These are phyloP conservation scores for Coleophoma eucalyptorum DNA, from an alignment of 2,329 filamentous ascomycete species.

Conservation along the genomic window DNA sequence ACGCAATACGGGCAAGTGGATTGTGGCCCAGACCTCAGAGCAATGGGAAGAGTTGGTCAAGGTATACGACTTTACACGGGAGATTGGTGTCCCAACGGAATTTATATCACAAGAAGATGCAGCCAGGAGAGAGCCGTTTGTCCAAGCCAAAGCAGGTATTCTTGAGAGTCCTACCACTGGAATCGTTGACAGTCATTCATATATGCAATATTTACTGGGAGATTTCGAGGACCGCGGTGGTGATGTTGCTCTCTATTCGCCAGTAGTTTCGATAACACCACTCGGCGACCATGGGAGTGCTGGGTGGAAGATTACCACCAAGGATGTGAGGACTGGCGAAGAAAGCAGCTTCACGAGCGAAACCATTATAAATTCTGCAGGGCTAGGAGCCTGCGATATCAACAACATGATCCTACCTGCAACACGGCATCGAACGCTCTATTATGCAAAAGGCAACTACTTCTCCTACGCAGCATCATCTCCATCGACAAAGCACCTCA, in stretches of 20 bases:
- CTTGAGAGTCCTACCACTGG: slow-evolving; percentile 85
- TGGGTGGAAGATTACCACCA: slow-evolving; percentile 68
- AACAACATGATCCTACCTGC: slow-evolving; percentile 76
- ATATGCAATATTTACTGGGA: slow-evolving; percentile 79
- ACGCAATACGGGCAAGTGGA: slow-evolving; percentile 83
- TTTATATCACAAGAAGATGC: slow-evolving; percentile 67
- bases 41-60: slow-evolving; percentile 50
- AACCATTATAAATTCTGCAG: slow-evolving; percentile 80
- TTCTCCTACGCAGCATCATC: slow-evolving; percentile 71
- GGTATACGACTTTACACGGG: slow-evolving; percentile 40
- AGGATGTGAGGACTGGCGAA: slow-evolving; percentile 41
- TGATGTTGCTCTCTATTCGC: slow-evolving; percentile 64
- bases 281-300: slow-evolving; percentile 36
- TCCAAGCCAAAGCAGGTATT: slow-evolving; percentile 67
- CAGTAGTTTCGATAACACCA: slow-evolving; percentile 52
- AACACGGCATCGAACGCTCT: slow-evolving; percentile 53
- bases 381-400: slow-evolving; percentile 70
- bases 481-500: slow-evolving; percentile 66
- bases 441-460: slow-evolving; percentile 94
- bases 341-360: slow-evolving; percentile 64
- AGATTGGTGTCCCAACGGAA: slow-evolving; percentile 61
- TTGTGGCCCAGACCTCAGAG: slow-evolving; percentile 76
- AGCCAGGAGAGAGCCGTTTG: slow-evolving; percentile 63
- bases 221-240: slow-evolving; percentile 76
- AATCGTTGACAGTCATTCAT: slow-evolving; percentile 81